Conservation (phyloP, 495 filamentous ascomycete genomes). For the Penicillium cinerascens region DNA sequence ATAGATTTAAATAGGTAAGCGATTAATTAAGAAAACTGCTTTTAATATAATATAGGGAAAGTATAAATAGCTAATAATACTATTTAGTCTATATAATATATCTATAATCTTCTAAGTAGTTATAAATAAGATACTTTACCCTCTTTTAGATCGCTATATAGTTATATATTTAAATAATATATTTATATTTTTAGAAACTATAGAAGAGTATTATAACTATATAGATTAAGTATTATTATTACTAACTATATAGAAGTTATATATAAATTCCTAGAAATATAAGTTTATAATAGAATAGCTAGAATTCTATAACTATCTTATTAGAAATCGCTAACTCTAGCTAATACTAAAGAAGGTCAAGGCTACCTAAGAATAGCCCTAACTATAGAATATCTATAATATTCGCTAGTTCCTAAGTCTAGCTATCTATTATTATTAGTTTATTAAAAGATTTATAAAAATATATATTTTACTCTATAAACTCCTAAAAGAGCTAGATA, state of each 20-base stretch:
- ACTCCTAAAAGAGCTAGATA: too few relatives aligned
- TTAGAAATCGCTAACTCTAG: too few relatives aligned
- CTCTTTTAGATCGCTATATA: background rate
- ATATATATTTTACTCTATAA: background rate
- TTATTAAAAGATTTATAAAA: background rate
- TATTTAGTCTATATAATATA: constrained; percentile 7
- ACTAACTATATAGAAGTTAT: background rate
- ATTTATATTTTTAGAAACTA: background rate
- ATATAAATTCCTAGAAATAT: background rate
- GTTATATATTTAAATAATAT: constrained; percentile 2
- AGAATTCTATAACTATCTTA: too few relatives aligned
- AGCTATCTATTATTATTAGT: background rate
- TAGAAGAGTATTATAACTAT: constrained; percentile 3
- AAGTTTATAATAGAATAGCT: background rate
- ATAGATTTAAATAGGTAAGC: background rate
- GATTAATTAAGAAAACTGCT: background rate
- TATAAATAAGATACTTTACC: constrained; percentile 1
- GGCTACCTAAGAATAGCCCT: too few relatives aligned
- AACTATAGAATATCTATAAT: too few relatives aligned
- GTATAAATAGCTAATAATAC: constrained; percentile 9
- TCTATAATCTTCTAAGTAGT: constrained; percentile 1
- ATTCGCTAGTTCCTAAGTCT: background rate
- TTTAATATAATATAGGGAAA: constrained; percentile 9
- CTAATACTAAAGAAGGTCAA: too few relatives aligned
- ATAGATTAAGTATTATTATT: background rate